A percentile compares a stretch with the other conserved stretches of the same genome.
phyloP scores from a whole-genome alignment of 192 early-diverging fungal genomes.

The Cladochytrium replicatum region DNA sequence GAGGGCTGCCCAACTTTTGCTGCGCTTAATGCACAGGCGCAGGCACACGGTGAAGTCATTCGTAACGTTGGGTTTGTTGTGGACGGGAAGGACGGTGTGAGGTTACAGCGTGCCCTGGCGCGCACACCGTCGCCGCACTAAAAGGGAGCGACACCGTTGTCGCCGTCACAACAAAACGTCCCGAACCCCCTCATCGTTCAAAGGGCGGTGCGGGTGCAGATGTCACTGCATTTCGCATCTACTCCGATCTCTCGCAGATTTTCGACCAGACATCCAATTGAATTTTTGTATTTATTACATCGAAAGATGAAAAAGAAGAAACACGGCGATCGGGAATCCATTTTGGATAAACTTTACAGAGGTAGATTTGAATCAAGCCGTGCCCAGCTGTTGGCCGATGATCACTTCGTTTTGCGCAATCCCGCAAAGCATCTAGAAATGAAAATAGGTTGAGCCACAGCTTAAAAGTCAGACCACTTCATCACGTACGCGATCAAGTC shows the following conservation, averaged over 20 bases:
- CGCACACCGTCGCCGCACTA: conserved; percentile 90
- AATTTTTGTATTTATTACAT: too few relatives aligned
- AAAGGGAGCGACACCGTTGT: conserved; percentile 99
- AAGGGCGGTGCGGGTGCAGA: conserved; percentile 94
- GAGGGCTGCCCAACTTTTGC: conserved; percentile 68
- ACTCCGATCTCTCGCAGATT: conserved; percentile 87
- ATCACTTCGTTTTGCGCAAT: too few relatives aligned
- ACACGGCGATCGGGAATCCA: too few relatives aligned
- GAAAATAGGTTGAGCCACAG: too few relatives aligned
- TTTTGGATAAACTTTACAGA: too few relatives aligned
- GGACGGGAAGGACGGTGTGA: conserved; percentile 62
- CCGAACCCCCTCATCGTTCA: conserved; percentile 88
- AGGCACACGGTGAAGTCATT: conserved; percentile 62
- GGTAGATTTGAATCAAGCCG: too few relatives aligned
- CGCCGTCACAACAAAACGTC: conserved; percentile 84
- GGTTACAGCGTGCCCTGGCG: conserved; percentile 68
- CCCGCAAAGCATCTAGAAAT: too few relatives aligned
- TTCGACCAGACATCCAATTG: too few relatives aligned
- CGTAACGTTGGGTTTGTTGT: conserved; percentile 91
- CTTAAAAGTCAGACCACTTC: too few relatives aligned
- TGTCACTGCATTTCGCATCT: conserved; percentile 97
- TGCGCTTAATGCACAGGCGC: conserved; percentile 68
- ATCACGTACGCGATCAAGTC: conserved; percentile 52
- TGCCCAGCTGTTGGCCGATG: too few relatives aligned
- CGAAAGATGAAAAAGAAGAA: too few relatives aligned